These are phyloP conservation scores for Rhizophora apiculata DNA, from an alignment of 345 rosid genomes.

Conservation along the genomic window DNA sequence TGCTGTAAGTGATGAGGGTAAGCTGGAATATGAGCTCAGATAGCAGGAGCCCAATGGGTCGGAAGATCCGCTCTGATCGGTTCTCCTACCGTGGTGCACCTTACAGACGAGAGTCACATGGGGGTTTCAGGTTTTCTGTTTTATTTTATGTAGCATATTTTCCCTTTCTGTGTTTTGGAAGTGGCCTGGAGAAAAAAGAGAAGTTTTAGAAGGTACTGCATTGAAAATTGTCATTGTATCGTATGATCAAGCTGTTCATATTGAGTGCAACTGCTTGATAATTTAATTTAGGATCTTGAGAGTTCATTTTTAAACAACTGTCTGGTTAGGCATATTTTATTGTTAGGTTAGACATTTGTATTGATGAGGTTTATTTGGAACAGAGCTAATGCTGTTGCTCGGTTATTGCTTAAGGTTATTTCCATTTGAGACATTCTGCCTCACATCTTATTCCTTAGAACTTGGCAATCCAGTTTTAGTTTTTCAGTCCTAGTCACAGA, in stretches of 20 bases:
- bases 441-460: too few relatives aligned
- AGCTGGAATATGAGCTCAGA: conserved; percentile 58
- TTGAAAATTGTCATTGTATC: neutral
- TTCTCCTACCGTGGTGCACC: conserved; percentile 87
- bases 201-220: neutral
- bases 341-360: too few relatives aligned
- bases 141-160: conserved; percentile 25
- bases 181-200: conserved; percentile 8
- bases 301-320: too few relatives aligned
- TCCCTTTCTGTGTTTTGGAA: conserved; percentile 12
- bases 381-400: too few relatives aligned
- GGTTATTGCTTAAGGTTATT: too few relatives aligned
- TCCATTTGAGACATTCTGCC: too few relatives aligned
- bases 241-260: neutral
- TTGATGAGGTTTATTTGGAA: too few relatives aligned
- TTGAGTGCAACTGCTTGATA: neutral
- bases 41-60: conserved; percentile 65
- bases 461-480: too few relatives aligned
- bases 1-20: conserved; percentile 40
- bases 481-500: too few relatives aligned
- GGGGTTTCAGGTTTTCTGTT: conserved; percentile 71
- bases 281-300: neutral
- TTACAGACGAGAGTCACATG: conserved; percentile 70
- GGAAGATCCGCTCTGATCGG: conserved; percentile 81
- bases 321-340: too few relatives aligned